A percentile compares a stretch with the other conserved stretches of the same genome.
phyloP scores from a whole-genome alignment of 352 stramenopile genomes.

The Phytophthora cajani region DNA sequence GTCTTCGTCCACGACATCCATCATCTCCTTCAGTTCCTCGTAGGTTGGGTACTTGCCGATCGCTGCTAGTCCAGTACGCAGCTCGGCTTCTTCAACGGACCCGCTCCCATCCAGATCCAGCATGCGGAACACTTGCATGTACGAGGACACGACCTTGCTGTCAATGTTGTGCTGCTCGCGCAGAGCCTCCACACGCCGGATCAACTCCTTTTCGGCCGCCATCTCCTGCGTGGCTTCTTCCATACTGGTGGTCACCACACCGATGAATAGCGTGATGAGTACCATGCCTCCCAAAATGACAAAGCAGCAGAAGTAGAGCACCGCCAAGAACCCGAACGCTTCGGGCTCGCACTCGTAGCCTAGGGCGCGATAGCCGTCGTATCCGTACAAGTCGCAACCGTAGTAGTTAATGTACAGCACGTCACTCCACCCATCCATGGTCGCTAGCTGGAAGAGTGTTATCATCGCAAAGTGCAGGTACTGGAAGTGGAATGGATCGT shows the following conservation, averaged over 20 bases:
- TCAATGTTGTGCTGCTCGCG: conserved; percentile 65
- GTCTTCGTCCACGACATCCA: conserved; percentile 87
- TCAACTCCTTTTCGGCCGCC: conserved; percentile 72
- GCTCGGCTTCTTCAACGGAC: conserved; percentile 85
- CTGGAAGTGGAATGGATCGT: conserved; percentile 91
- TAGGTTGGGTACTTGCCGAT: conserved; percentile 85
- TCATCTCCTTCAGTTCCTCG: conserved; percentile 87
- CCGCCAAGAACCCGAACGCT: conserved; percentile 48
- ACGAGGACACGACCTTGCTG: conserved; percentile 55
- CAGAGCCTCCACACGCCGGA: conserved; percentile 68
- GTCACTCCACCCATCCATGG: conserved; percentile 92
- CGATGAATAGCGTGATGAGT: conserved; percentile 92
- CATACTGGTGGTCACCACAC: conserved; percentile 93
- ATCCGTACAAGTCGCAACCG: conserved; percentile 85
- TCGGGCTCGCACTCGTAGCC: conserved; percentile 69
- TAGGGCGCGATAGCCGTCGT: conserved; percentile 60
- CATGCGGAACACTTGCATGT: conserved; percentile 87
- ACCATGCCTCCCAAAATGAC: conserved; percentile 88
- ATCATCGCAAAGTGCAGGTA: conserved; percentile 90
- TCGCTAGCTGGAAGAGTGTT: conserved; percentile 88
- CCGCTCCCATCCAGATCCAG: conserved; percentile 84
- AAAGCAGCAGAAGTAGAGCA: conserved; percentile 86
- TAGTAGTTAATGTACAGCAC: conserved; percentile 93
- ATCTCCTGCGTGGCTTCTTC: conserved; percentile 90
- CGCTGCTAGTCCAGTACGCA: conserved; percentile 78